Percentiles rank a stretch among this genome's conserved stretches.
phyloP scores from a whole-genome alignment of 1,284 basidiomycete genomes.

The Singerocomus inundabilis region DNA sequence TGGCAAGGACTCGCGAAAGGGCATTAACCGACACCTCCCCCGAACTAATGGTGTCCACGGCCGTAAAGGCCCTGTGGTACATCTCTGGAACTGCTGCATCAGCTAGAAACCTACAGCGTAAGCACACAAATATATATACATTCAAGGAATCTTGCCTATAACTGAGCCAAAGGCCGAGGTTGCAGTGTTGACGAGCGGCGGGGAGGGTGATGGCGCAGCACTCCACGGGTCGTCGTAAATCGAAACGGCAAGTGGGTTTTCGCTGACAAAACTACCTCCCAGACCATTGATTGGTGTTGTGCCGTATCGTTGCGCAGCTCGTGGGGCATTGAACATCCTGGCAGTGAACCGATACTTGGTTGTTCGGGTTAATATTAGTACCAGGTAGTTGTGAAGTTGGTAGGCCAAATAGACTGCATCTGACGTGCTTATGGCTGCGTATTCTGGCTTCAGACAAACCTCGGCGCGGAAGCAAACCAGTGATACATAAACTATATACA shows the following conservation, averaged over 20 bases:
- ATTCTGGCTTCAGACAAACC: not conserved
- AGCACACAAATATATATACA: constrained; percentile 4
- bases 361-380: constrained; percentile 8
- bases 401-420: constrained; percentile 15
- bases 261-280: constrained; percentile 70
- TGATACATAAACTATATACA: constrained; percentile 29
- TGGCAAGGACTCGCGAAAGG: constrained; percentile 73
- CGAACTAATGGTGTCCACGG: constrained; percentile 62
- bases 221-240: constrained; percentile 89
- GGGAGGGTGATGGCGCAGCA: constrained; percentile 72
- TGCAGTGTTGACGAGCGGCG: constrained; percentile 51
- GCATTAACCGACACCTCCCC: constrained; percentile 81
- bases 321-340: constrained; percentile 76
- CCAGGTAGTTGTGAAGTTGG: constrained; percentile 5
- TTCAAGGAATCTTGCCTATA: constrained; percentile 48
- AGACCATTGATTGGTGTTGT: constrained; percentile 55
- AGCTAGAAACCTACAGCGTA: constrained; percentile 38
- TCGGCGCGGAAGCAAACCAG: constrained; percentile 14
- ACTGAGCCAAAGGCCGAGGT: constrained; percentile 63
- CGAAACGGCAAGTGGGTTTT: constrained; percentile 72
- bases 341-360: constrained; percentile 6
- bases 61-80: constrained; percentile 71
- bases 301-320: constrained; percentile 64
- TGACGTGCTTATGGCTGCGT: constrained; percentile 2
- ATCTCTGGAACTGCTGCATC: constrained; percentile 78